Conservation (phyloP, 1,284 basidiomycete genomes). For the Stygiomarasmius scandens region DNA sequence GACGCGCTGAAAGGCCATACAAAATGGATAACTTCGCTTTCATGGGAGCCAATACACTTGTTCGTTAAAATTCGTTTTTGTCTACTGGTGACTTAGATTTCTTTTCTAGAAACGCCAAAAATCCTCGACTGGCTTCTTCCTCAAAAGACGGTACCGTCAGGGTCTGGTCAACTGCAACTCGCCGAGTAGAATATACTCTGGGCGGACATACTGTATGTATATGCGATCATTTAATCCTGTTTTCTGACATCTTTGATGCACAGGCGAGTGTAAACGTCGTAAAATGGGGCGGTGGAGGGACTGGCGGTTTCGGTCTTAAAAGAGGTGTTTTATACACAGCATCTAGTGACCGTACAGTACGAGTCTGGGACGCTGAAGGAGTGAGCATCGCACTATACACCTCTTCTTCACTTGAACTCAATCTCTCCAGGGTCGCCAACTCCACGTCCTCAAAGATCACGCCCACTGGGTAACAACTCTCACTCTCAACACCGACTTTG, state of each 20-base stretch:
- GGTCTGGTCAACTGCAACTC: conserved; percentile 83
- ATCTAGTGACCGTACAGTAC: conserved; percentile 90
- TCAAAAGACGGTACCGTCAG: conserved; percentile 97
- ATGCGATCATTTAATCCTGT: background rate
- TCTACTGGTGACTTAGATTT: conserved; percentile 7
- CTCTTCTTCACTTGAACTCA: background rate
- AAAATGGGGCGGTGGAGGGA: conserved; percentile 84
- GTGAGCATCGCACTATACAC: conserved; percentile 41
- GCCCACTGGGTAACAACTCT: conserved; percentile 99
- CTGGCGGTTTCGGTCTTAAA: conserved; percentile 43
- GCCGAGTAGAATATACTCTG: conserved; percentile 82
- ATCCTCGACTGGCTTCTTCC: conserved; percentile 90
- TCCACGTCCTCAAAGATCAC: conserved; percentile 88
- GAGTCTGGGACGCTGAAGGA: conserved; percentile 88
- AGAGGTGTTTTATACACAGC: conserved; percentile 92
- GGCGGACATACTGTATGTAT: conserved; percentile 88
- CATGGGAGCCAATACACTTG: conserved; percentile 97
- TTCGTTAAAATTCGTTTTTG: conserved; percentile 29
- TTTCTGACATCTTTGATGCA: background rate
- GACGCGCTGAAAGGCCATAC: conserved; percentile 89
- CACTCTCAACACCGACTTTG: conserved; percentile 93
- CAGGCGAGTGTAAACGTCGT: conserved; percentile 79
- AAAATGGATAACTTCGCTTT: conserved; percentile 96
- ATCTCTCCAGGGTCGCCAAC: conserved; percentile 54
- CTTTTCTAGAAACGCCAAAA: conserved; percentile 60